Base-by-base conservation (phyloP, 169 alveolate species). In the Plasmodium billcollinsi region DNA sequence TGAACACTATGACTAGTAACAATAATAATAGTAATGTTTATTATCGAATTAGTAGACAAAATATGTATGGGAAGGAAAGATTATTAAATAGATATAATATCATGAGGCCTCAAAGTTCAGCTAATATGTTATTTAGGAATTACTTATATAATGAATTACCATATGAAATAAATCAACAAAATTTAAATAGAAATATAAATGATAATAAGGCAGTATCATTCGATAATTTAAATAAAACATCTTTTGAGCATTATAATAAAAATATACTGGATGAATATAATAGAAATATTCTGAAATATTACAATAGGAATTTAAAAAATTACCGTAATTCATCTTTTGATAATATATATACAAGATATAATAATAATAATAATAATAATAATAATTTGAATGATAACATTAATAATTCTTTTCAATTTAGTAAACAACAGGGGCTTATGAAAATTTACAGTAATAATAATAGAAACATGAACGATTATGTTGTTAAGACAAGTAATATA, bases 241-340 rank as follows among this genome's bases (percentile, higher is more conserved):
- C 9, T 5, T 39, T 39, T 39, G 47, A 39, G 39, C 7, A 74
- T 45, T 20, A 74, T 33, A 73, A 39, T 52, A 26, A 39, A 21
- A 43, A 26, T 18, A 21, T 54, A 3, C 29, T 73, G 7, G 69
- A 73, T 21, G 58, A 73, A 8, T 73, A 73, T 52, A 74, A 61
- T 52, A 33, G 65, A 43, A 12, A 24, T 21, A 50, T 26, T 7
- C 18, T 59, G 63, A 0, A 52, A 59, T 59, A 74, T 26, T 66
- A 26, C 6, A 74, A 63, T 6, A 50, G 11, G 15, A 24, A 33
- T 14, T 26, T 47, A 24, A 65, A 65, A n/a, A 76, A 65, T 63
- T 29, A 58, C 45, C 65, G 74, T 18, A 47, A 29, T 65, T 24
- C 54, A 49, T 76, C 89, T 12, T 76, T n/a, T 65, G 76, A 76